Percentiles rank a stretch among this genome's conserved stretches.
Conservation (phyloP, 2,329 filamentous ascomycete species). For the Penicillium brevicompactum region DNA sequence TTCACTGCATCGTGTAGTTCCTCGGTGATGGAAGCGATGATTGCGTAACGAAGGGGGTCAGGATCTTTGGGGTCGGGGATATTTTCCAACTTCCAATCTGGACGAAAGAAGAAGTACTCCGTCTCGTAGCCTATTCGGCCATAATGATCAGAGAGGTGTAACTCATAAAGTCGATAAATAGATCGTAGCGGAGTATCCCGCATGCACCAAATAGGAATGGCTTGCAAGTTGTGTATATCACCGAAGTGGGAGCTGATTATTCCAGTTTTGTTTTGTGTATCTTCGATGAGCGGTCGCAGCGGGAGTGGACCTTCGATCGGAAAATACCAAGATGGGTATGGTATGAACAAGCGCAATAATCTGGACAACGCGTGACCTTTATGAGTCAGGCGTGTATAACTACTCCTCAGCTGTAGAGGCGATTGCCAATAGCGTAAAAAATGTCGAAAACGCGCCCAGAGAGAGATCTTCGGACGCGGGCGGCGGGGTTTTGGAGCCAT, state of each 20-base stretch:
- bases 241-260: background rate
- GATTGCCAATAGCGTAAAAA: background rate
- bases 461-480: background rate
- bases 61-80: constrained; percentile 29
- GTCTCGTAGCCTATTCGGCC: constrained; percentile 23
- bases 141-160: constrained; percentile 21
- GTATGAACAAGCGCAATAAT: constrained; percentile 25
- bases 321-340: constrained; percentile 29
- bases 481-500: background rate
- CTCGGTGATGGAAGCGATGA: constrained; percentile 29
- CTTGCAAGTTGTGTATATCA: constrained; percentile 28
- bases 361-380: constrained; percentile 21
- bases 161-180: constrained; percentile 33
- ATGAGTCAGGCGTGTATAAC: constrained; percentile 21
- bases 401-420: constrained; percentile 24
- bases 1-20: constrained; percentile 27
- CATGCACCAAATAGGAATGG: constrained; percentile 29
- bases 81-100: constrained; percentile 19
- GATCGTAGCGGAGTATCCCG: constrained; percentile 33
- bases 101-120: constrained; percentile 28
- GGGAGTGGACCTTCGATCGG: constrained; percentile 23
- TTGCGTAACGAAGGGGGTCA: constrained; percentile 32
- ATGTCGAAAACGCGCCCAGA: background rate
- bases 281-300: constrained; percentile 15
- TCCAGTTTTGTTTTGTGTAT: constrained; percentile 6